Conservation (phyloP, 2,329 filamentous ascomycete species). For the Sphaerostilbella broomeana region DNA sequence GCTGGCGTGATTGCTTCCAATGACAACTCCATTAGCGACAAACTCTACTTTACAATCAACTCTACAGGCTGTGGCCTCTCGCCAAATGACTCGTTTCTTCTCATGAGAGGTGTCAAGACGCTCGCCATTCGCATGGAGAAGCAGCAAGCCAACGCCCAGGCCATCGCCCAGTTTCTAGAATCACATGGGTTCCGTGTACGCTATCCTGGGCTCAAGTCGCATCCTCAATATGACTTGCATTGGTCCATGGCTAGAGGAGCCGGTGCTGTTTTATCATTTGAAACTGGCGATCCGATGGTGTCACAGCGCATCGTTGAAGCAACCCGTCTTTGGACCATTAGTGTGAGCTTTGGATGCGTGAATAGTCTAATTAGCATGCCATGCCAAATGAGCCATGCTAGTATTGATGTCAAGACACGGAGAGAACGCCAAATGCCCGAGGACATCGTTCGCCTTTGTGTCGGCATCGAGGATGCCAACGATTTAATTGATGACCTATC, state of each 20-base stretch:
- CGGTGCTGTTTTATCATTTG: constrained; percentile 90
- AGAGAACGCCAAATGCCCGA: constrained; percentile 88
- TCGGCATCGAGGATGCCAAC: constrained; percentile 88
- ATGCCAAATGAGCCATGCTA: constrained; percentile 98
- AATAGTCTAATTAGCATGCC: constrained; percentile 99
- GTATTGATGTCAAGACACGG: constrained; percentile 91
- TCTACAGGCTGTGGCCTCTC: constrained; percentile 88
- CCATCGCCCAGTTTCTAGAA: constrained; percentile 89
- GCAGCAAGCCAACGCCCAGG: constrained; percentile 87
- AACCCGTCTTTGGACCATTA: constrained; percentile 87
- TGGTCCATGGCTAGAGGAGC: constrained; percentile 92
- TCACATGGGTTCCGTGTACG: constrained; percentile 86
- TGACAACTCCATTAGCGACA: constrained; percentile 71
- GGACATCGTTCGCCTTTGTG: constrained; percentile 90
- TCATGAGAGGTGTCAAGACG: constrained; percentile 94
- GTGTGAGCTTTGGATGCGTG: constrained; percentile 95
- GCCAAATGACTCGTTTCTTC: constrained; percentile 91
- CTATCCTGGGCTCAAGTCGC: constrained; percentile 87
- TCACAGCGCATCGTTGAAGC: constrained; percentile 93
- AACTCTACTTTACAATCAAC: constrained; percentile 95
- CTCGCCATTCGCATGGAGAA: constrained; percentile 98
- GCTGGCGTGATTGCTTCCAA: constrained; percentile 93
- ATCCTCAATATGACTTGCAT: constrained; percentile 94
- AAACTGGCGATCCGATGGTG: constrained; percentile 78
- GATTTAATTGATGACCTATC: constrained; percentile 91